Conservation (phyloP, 495 filamentous ascomycete species). For the Trichoderma erinaceum region DNA sequence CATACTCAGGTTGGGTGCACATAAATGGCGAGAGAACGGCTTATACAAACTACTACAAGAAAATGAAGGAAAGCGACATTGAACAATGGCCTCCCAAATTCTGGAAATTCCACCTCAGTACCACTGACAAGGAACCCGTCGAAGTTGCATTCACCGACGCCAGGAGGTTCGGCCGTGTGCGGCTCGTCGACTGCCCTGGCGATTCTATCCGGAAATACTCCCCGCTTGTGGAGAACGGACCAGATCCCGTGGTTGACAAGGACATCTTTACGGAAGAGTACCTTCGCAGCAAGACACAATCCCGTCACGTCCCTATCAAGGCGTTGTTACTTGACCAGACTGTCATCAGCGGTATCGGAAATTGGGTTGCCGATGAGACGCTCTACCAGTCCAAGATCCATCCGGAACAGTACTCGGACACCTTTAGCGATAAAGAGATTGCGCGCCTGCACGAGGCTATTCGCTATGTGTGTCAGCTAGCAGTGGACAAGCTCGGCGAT, state of each 20-base stretch:
- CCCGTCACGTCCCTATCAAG: slow-evolving; percentile 78
- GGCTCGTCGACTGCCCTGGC: slow-evolving; percentile 73
- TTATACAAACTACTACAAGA: slow-evolving; percentile 64
- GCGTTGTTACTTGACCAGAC: slow-evolving; percentile 79
- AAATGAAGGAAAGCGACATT: slow-evolving; percentile 50
- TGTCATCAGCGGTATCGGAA: slow-evolving; percentile 89
- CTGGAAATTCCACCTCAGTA: slow-evolving; percentile 77
- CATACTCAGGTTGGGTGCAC: slow-evolving; percentile 68
- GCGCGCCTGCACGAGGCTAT: slow-evolving; percentile 66
- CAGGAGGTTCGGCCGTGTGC: slow-evolving; percentile 67
- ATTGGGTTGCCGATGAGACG: slow-evolving; percentile 95
- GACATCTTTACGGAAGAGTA: slow-evolving; percentile 67
- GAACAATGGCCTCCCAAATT: slow-evolving; percentile 81
- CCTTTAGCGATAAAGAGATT: slow-evolving; percentile 66
- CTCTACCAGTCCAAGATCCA: slow-evolving; percentile 82
- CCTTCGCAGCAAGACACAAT: slow-evolving; percentile 59
- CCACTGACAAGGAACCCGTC: slow-evolving; percentile 47
- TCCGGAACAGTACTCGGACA: slow-evolving; percentile 86
- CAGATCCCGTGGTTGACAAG: slow-evolving; percentile 83
- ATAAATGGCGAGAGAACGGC: slow-evolving; percentile 68
- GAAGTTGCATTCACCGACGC: slow-evolving; percentile 81
- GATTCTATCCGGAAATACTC: slow-evolving; percentile 66
- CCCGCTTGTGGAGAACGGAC: slow-evolving; percentile 84
- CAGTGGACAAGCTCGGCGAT: slow-evolving; percentile 74
- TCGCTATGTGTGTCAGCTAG: slow-evolving; percentile 68